These are phyloP conservation scores for Aspergillus uvarum DNA, from an alignment of 2,329 filamentous ascomycete species.

Conservation along the genomic window DNA sequence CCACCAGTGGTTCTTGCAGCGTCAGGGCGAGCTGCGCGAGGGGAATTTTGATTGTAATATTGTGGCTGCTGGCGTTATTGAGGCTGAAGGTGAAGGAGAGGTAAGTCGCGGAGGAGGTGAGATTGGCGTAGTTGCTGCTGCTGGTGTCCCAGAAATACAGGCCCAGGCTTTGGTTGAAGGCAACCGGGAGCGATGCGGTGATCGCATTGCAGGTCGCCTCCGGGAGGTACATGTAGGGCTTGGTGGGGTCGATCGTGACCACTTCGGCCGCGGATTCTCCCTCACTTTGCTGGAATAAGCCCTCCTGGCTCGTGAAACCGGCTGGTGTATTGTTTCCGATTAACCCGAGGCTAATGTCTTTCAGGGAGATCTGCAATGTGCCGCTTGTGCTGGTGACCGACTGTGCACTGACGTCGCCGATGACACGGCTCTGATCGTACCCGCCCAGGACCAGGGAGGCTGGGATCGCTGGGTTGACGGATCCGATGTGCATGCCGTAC, in stretches of 20 bases:
- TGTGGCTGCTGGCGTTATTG: constrained; percentile 10
- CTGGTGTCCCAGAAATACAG: constrained; percentile 46
- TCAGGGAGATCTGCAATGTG: constrained; percentile 26
- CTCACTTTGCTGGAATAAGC: constrained; percentile 29
- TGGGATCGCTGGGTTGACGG: constrained; percentile 30
- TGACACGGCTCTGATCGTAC: constrained; percentile 44
- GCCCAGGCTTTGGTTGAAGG: constrained; percentile 36
- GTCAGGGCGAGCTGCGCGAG: constrained; percentile 23
- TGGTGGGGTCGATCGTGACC: constrained; percentile 32
- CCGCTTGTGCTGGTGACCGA: constrained; percentile 9
- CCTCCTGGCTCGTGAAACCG: constrained; percentile 26
- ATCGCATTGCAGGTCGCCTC: constrained; percentile 45
- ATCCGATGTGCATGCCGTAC: constrained; percentile 47
- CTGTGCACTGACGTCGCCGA: constrained; percentile 28
- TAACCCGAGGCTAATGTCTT: constrained; percentile 46
- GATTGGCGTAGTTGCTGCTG: constrained; percentile 21
- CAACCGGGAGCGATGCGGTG: constrained; percentile 39
- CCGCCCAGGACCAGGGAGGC: constrained; percentile 45
- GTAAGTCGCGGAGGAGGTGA: constrained; percentile 24
- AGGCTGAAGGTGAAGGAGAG: constrained; percentile 25
- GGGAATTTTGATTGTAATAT: constrained; percentile 23
- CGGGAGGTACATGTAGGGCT: constrained; percentile 45
- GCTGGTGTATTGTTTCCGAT: constrained; percentile 44
- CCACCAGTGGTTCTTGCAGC: constrained; percentile 22
- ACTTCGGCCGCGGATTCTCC: constrained; percentile 29